These are phyloP conservation scores for Phytophthora aleatoria DNA, from an alignment of 352 stramenopile species.

Conservation along the genomic window DNA sequence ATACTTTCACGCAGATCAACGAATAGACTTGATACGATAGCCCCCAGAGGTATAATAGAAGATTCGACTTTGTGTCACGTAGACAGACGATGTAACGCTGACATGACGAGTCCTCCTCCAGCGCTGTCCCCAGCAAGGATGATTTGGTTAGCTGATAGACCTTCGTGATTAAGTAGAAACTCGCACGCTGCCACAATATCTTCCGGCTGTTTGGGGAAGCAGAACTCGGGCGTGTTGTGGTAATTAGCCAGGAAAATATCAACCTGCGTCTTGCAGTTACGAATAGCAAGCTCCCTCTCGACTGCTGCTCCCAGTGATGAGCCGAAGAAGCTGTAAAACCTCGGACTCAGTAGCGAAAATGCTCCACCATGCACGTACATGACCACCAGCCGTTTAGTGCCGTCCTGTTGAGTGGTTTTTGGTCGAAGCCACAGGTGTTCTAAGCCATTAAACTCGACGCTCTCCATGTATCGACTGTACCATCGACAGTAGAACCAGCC, in stretches of 20 bases:
- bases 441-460: constrained; percentile 26
- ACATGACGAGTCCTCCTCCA: constrained; percentile 44
- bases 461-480: constrained; percentile 16
- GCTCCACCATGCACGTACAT: constrained; percentile 52
- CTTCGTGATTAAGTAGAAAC: constrained; percentile 36
- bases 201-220: constrained; percentile 37
- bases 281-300: constrained; percentile 23
- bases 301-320: constrained; percentile 23
- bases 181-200: constrained; percentile 40
- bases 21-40: constrained; percentile 31
- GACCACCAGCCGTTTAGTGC: constrained; percentile 25
- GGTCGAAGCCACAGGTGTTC: constrained; percentile 41
- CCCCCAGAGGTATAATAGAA: constrained; percentile 28
- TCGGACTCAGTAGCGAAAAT: constrained; percentile 43
- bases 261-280: constrained; percentile 16
- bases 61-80: constrained; percentile 18
- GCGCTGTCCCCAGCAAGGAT: constrained; percentile 51
- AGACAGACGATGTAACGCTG: constrained; percentile 43
- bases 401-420: neutral
- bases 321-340: constrained; percentile 44
- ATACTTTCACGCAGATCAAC: constrained; percentile 23
- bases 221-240: constrained; percentile 46
- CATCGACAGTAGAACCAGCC: constrained; percentile 28
- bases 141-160: constrained; percentile 31
- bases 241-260: constrained; percentile 59